phyloP scores from a whole-genome alignment of 2,329 filamentous ascomycete genomes.

The Pseudopyrenochaeta lycopersici region DNA sequence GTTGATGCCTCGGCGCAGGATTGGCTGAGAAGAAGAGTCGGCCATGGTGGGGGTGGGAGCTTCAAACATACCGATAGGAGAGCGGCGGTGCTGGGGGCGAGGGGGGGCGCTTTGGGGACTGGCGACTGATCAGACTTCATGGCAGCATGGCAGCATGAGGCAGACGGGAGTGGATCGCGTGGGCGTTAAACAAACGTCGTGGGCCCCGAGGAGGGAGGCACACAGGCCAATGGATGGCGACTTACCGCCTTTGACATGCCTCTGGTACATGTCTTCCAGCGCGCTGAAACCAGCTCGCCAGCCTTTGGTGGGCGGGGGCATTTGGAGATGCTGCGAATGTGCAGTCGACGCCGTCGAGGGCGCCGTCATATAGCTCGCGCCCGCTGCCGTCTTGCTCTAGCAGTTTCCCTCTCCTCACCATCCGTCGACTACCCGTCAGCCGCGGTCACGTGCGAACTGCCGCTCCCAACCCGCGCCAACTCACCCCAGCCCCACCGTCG shows the following conservation, averaged over 20 bases:
- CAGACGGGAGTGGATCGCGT: constrained; percentile 30
- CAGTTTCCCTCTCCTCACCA: not conserved
- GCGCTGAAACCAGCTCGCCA: constrained; percentile 45
- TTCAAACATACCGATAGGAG: constrained; percentile 51
- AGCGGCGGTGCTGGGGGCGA: constrained; percentile 46
- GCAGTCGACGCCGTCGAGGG: constrained; percentile 15
- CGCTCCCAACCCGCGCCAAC: constrained; percentile 9
- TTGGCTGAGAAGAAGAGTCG: constrained; percentile 35
- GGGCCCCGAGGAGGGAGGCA: constrained; percentile 17
- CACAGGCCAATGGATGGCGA: constrained; percentile 44
- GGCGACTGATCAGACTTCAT: constrained; percentile 43
- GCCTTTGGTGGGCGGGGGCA: constrained; percentile 46
- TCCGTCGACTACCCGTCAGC: not conserved
- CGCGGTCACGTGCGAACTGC: constrained; percentile 19
- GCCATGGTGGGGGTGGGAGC: constrained; percentile 26
- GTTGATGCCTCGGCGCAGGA: constrained; percentile 19
- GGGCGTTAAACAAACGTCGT: constrained; percentile 31
- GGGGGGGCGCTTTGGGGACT: constrained; percentile 48
- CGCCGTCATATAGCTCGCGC: constrained; percentile 13
- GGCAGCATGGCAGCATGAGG: constrained; percentile 22
- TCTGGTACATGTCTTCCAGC: constrained; percentile 38
- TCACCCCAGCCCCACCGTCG: constrained; percentile 18
- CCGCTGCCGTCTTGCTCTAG: constrained; percentile 1
- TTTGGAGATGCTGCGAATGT: constrained; percentile 22
- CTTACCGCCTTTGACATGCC: constrained; percentile 50